Evolutionary conservation across 108 stramenopile species (phyloP), one percentile per base, ranked within the genome.

Genomic region (Skeletonema menzelii): DNA sequence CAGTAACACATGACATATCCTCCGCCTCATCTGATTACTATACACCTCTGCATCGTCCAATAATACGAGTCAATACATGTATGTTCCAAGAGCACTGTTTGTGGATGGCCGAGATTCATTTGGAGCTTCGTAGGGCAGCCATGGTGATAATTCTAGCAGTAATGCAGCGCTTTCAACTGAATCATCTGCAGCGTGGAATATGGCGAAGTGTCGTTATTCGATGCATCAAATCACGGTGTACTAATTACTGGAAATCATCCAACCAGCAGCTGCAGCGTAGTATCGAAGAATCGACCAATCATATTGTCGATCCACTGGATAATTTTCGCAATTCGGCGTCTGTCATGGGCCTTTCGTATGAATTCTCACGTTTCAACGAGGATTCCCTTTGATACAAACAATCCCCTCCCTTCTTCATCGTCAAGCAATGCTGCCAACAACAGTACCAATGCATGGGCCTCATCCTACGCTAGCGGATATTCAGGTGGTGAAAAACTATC

Each of bases 71-170:
- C 53, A 56, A 22, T 44, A 75, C 35, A 38, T 67, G 15, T 82
- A 79, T 46, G 88, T 90, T 14, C 89, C 92, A 0, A 82, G 92
- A 13, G 85, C 73, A 8, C 56, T 93, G 19, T 69, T 93, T 59
- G 68, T 93, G 14, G 92, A 93, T 65, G 84, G 82, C 22, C 31
- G 66, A 30, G 64, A 82, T 68, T 72, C 70, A n/a, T 82, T 77
- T 26, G 72, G 59, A 2, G 31, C 19, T 4, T 14, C 47, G 14
- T 67, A 34, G 59, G 65, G 58, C 3, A 40, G 34, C 31, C 20
- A 11, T 35, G 8, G 6, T 34, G 2, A 49, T 49, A 8, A 4
- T 53, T 22, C 20, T 22, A 53, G 20, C 4, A n/a, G 22, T n/a
- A n/a, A n/a, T n/a, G n/a, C n/a, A n/a, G n/a, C n/a, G n/a, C n/a